Conservation (phyloP, 1,284 basidiomycete genomes). For the Ustilago tritici region DNA sequence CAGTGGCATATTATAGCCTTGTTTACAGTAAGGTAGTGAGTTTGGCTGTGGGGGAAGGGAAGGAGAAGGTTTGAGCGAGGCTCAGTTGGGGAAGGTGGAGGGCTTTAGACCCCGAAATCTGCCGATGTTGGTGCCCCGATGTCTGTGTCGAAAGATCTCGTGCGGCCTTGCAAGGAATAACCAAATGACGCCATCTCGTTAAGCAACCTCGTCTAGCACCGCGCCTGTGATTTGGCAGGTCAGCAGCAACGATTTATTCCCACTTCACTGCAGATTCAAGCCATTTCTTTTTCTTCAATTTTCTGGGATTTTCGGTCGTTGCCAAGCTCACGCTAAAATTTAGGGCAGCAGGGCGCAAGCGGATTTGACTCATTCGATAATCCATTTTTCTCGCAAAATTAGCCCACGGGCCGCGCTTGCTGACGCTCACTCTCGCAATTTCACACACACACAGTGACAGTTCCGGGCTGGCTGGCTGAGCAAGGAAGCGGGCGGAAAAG, state of each 20-base stretch:
- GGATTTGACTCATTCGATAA: constrained; percentile 14
- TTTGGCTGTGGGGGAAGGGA: background rate
- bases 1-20: constrained; percentile 24
- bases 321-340: background rate
- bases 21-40: background rate
- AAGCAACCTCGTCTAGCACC: background rate
- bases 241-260: background rate
- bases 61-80: background rate
- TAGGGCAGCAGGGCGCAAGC: constrained; percentile 12
- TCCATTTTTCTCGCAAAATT: background rate
- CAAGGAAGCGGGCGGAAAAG: constrained; percentile 4
- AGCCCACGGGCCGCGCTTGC: background rate
- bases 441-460: background rate
- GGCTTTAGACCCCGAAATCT: constrained; percentile 29
- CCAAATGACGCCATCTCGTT: constrained; percentile 2
- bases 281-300: background rate
- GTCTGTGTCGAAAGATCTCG: background rate
- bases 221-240: background rate
- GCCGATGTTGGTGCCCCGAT: background rate
- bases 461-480: background rate
- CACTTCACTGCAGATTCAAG: background rate
- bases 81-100: constrained; percentile 9
- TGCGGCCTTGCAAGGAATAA: background rate
- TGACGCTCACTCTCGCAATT: background rate
- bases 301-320: constrained; percentile 9